A percentile compares a stretch with the other conserved stretches of the same genome.
These are phyloP conservation scores for Westerdykella aurantiaca DNA, from an alignment of 2,329 filamentous ascomycete species.

Conservation along the genomic window DNA sequence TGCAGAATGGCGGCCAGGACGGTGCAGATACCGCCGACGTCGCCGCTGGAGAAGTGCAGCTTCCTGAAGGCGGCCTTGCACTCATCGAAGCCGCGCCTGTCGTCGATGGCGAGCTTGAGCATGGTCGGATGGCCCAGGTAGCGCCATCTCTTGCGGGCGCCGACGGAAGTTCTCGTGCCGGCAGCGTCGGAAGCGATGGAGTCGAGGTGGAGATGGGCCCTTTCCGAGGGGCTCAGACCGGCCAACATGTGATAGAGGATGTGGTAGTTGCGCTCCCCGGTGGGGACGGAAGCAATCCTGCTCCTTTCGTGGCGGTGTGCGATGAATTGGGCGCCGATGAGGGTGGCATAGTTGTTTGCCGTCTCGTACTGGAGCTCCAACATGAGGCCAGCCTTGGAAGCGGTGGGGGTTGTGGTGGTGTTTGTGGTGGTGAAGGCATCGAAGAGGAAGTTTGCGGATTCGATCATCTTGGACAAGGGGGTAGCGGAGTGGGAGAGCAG, in stretches of 20 bases:
- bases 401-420: slow-evolving; percentile 88
- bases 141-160: slow-evolving; percentile 78
- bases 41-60: slow-evolving; percentile 84
- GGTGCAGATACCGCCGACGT: slow-evolving; percentile 96
- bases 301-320: slow-evolving; percentile 91
- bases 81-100: slow-evolving; percentile 89
- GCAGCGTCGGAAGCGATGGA: slow-evolving; percentile 45
- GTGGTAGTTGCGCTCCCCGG: slow-evolving; percentile 94
- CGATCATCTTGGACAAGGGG: slow-evolving; percentile 86
- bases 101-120: slow-evolving; percentile 94
- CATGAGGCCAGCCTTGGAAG: slow-evolving; percentile 91
- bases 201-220: slow-evolving; percentile 70
- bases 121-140: slow-evolving; percentile 96
- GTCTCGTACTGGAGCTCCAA: slow-evolving; percentile 97
- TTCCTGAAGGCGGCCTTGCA: slow-evolving; percentile 95
- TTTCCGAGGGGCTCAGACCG: slow-evolving; percentile 86
- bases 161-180: slow-evolving; percentile 50
- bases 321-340: slow-evolving; percentile 90
- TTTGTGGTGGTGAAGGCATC: slow-evolving; percentile 96
- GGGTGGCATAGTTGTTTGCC: slow-evolving; percentile 72
- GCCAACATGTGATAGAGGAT: slow-evolving; percentile 91
- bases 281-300: slow-evolving; percentile 84
- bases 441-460: slow-evolving; percentile 89
- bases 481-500: slow-evolving; percentile 87
- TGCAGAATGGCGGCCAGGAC: slow-evolving; percentile 91